Evolutionary conservation across 1,139 yeast species (phyloP).

Genomic region (Yamadazyma songkhlaensis): DNA sequence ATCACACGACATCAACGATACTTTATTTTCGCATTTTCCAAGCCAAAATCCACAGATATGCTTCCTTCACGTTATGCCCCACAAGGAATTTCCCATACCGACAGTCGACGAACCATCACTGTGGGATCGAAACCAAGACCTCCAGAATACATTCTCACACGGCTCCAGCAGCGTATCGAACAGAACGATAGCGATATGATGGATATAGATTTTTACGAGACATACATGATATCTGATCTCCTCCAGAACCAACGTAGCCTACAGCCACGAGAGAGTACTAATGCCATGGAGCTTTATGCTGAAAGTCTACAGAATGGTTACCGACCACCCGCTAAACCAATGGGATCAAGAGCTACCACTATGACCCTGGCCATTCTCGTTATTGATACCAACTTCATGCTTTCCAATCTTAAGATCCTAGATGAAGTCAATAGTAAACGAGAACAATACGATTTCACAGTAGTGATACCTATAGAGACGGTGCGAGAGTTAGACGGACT

Average conservation of each 20-base stretch:
- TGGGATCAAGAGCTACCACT: too few relatives aligned
- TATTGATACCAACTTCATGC: constrained; percentile 74
- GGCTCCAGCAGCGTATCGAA: constrained; percentile 33
- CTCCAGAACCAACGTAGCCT: neutral
- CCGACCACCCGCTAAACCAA: too few relatives aligned
- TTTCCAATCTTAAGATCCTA: constrained; percentile 60
- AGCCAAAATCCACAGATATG: too few relatives aligned
- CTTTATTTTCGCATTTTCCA: too few relatives aligned
- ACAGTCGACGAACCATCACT: constrained; percentile 30
- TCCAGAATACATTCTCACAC: constrained; percentile 24
- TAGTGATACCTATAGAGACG: constrained; percentile 70
- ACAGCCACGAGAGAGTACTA: too few relatives aligned
- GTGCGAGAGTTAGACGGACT: constrained; percentile 78
- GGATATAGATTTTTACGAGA: constrained; percentile 48
- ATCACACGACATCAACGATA: too few relatives aligned
- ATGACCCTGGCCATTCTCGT: constrained; percentile 32
- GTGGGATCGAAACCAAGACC: constrained; percentile 25
- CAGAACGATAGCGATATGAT: constrained; percentile 50
- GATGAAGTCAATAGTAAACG: constrained; percentile 46
- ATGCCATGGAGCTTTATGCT: too few relatives aligned
- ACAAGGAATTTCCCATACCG: constrained; percentile 31
- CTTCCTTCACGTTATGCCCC: constrained; percentile 49
- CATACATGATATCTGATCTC: constrained; percentile 39
- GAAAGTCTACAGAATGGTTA: too few relatives aligned
- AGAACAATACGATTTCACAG: constrained; percentile 37